phyloP scores from a whole-genome alignment of 78 protist species.

The Planoprotostelium fungivorum region DNA sequence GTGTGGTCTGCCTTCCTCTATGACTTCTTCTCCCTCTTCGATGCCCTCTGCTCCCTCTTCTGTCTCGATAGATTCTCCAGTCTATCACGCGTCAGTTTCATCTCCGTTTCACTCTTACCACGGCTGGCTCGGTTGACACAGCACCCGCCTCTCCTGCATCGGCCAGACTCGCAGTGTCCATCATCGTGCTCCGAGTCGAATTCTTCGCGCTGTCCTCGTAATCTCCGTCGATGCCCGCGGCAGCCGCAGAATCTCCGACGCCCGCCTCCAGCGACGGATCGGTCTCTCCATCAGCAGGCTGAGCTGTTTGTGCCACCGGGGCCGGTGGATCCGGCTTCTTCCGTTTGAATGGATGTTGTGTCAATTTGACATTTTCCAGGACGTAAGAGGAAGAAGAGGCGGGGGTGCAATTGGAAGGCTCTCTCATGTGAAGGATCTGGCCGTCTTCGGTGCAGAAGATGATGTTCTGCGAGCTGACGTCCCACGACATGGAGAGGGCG shows the following conservation, averaged over 20 bases:
- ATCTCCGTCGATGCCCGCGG: background rate
- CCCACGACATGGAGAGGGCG: conserved; percentile 22
- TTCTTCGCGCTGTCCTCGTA: background rate
- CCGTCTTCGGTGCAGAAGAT: conserved; percentile 19
- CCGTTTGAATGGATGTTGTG: background rate
- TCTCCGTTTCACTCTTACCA: background rate
- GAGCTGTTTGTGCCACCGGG: background rate
- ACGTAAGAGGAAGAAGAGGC: background rate
- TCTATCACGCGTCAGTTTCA: background rate
- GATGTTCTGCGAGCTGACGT: background rate
- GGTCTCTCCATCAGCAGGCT: background rate
- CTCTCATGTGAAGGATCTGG: background rate
- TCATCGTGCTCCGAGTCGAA: background rate
- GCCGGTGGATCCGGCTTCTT: background rate
- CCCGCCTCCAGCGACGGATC: too few relatives aligned
- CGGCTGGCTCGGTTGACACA: background rate
- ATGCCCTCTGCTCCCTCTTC: background rate
- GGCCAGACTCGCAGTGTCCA: background rate
- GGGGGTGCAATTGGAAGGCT: background rate
- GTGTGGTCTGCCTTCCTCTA: background rate
- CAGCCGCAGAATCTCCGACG: too few relatives aligned
- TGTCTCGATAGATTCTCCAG: background rate
- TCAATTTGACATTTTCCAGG: background rate
- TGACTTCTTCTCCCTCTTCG: background rate
- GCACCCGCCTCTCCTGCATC: background rate